Base-by-base conservation (phyloP, 1,284 basidiomycete genomes). In the Microbotryum intermedium region DNA sequence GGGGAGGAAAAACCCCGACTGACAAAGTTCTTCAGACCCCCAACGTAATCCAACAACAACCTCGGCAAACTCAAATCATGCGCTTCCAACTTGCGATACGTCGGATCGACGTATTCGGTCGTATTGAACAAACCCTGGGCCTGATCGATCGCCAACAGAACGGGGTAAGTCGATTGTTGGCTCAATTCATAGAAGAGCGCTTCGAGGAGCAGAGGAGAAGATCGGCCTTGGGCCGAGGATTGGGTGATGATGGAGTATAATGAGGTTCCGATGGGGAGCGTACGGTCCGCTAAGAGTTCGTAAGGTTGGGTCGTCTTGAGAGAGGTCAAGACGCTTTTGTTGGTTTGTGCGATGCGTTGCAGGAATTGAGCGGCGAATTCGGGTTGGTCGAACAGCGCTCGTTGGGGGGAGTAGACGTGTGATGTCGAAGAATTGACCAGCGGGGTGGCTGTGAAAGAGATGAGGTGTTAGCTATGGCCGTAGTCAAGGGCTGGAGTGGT, bases 141-240 rank as follows among this genome's bases (percentile, higher is more conserved):
- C 68, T 93, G 89, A 71, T 97, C 93, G 1, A 95, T 76, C 0
- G 90, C 91, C 29, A 94, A 76, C 7, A 97, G 74, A 2, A 95
- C 85, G 0, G 92, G 72, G 16, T 54, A 51, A 6, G 61, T 62
- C 30, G 34, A 16, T 78, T 74, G 55, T 79, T 85, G 21, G 5
- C 18, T 3, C 25, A 11, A 4, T 1, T 3, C n/a, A 56, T 10
- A 21, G 30, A 45, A 50, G 18, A 25, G 21, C 26, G 60, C 51
- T 47, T 10, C 11, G 53, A 52, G n/a, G 48, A 39, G 55, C 3
- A 21, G 25, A 6, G 48, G 23, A 18, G 11, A 10, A 1, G 1
- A 4, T 23, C 34, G 34, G 18, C 18, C 34, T 16, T 39, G 34
- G 34, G 34, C 5, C 6, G 34, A 39, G 34, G 34, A 39, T 39